These are phyloP conservation scores for Bipolaris cookei DNA, from an alignment of 2,329 filamentous ascomycete species.

Conservation along the genomic window DNA sequence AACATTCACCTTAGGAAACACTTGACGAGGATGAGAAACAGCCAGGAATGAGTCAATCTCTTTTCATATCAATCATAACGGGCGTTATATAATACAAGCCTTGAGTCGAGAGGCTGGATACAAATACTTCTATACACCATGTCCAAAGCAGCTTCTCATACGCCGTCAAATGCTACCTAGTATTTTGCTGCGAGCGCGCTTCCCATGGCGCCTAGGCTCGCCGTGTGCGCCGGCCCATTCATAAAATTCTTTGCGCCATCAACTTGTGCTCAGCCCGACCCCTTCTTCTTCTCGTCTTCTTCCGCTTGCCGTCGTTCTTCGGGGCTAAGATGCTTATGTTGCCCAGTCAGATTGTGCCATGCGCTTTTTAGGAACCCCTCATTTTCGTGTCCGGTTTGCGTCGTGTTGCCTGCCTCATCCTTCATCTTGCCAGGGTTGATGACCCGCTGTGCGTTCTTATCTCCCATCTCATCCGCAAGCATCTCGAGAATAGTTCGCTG, in stretches of 20 bases:
- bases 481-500: slow-evolving; percentile 94
- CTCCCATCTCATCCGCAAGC: slow-evolving; percentile 93
- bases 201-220: slow-evolving; percentile 10
- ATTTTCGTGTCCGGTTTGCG: slow-evolving; percentile 64
- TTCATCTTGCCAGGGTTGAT: slow-evolving; percentile 75
- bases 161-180: slow-evolving; percentile 43
- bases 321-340: slow-evolving; percentile 53
- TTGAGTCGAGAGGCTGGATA: slow-evolving; percentile 45
- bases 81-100: slow-evolving; percentile 35
- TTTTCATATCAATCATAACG: slow-evolving; percentile 4
- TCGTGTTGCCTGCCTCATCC: slow-evolving; percentile 24
- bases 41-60: background rate
- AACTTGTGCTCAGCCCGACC: slow-evolving; percentile 41
- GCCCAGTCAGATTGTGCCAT: slow-evolving; percentile 90
- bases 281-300: slow-evolving; percentile 42
- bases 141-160: slow-evolving; percentile 15
- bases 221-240: slow-evolving; percentile 20
- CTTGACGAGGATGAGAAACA: background rate
- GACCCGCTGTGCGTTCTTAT: slow-evolving; percentile 87
- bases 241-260: slow-evolving; percentile 10
- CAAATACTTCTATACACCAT: slow-evolving; percentile 31
- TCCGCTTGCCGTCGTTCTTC: slow-evolving; percentile 44
- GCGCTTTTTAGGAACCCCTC: slow-evolving; percentile 92
- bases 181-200: slow-evolving; percentile 21
- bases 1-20: background rate